phyloP scores from a whole-genome alignment of 2,329 filamentous ascomycete species.

The Aureobasidium sp. region DNA sequence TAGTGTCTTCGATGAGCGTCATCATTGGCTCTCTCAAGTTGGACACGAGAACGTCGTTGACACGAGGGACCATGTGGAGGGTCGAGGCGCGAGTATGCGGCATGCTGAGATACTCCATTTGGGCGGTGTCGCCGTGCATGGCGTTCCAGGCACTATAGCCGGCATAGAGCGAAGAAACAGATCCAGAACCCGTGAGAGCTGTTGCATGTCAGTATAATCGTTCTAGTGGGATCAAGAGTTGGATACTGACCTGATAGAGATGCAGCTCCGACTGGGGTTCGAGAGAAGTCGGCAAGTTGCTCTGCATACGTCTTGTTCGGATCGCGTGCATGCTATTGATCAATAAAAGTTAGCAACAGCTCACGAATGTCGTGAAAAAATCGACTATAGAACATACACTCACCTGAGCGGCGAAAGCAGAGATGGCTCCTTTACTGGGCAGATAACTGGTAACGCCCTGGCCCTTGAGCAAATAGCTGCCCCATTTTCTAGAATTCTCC shows the following conservation, averaged over 20 bases:
- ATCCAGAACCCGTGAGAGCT: conserved; percentile 42
- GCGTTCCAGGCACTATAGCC: conserved; percentile 43
- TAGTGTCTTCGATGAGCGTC: conserved; percentile 40
- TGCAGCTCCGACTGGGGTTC: conserved; percentile 45
- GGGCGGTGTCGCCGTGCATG: conserved; percentile 27
- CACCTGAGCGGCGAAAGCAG: conserved; percentile 37
- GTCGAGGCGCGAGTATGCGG: conserved; percentile 38
- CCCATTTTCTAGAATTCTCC: conserved; percentile 37
- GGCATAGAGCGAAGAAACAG: conserved; percentile 41
- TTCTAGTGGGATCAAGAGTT: neutral
- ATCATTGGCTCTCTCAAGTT: conserved; percentile 42
- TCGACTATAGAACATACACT: conserved; percentile 15
- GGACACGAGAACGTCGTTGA: conserved; percentile 38
- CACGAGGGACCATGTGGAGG: conserved; percentile 35
- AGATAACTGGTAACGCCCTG: conserved; percentile 43
- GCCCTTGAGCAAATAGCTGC: conserved; percentile 41
- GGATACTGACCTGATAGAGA: conserved; percentile 32
- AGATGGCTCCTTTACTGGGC: conserved; percentile 38
- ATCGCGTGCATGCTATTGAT: conserved; percentile 36
- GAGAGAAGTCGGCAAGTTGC: conserved; percentile 44
- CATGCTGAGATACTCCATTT: conserved; percentile 43
- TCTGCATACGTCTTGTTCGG: conserved; percentile 43
- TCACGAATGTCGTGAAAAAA: neutral
- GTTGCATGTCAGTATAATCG: neutral
- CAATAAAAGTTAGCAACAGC: neutral